Base-by-base conservation (phyloP, 306 rosid genomes). In the Cyamopsis tetragonoloba region DNA sequence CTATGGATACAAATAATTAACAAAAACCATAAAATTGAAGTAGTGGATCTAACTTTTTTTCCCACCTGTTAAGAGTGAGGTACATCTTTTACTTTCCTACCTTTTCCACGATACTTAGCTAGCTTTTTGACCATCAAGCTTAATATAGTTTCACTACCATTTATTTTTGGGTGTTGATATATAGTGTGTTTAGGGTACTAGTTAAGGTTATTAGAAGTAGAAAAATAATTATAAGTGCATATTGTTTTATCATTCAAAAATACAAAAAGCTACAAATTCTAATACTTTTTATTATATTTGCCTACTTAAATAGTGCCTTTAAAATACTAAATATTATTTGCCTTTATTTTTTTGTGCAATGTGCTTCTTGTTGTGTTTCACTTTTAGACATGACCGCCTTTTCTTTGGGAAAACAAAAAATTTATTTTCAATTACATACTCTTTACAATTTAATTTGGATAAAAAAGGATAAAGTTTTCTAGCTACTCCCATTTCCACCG, bases 101-200 rank as follows among this genome's bases (percentile, higher is more conserved):
- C 78, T 82, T 85, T 84, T 82, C 82, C 76, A 71, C 60, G 24
- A 71, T 59, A 53, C 62, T 62, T 56, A n/a, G 77, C 48, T 55
- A 26, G 66, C 90, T 80, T 89, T 88, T 89, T 89, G 90, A 89
- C 90, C 90, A 84, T 71, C 81, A 53, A 70, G 81, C 83, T 47
- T 71, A 19, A 77, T 68, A 6, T 71, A 31, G 80, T 66, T 48
- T n/a, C n/a, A n/a, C n/a, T n/a, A n/a, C n/a, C n/a, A n/a, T n/a
- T n/a, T n/a, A n/a, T n/a, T n/a, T n/a, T n/a, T n/a, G n/a, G n/a
- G n/a, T n/a, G n/a, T n/a, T n/a, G n/a, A n/a, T n/a, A n/a, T n/a
- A n/a, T n/a, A n/a, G n/a, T n/a, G n/a, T n/a, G n/a, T n/a, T n/a
- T n/a, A n/a, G n/a, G n/a, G n/a, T n/a, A n/a, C n/a, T n/a, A n/a